Conservation (phyloP, 1,284 basidiomycete species). For the Sphagnurus paluster region DNA sequence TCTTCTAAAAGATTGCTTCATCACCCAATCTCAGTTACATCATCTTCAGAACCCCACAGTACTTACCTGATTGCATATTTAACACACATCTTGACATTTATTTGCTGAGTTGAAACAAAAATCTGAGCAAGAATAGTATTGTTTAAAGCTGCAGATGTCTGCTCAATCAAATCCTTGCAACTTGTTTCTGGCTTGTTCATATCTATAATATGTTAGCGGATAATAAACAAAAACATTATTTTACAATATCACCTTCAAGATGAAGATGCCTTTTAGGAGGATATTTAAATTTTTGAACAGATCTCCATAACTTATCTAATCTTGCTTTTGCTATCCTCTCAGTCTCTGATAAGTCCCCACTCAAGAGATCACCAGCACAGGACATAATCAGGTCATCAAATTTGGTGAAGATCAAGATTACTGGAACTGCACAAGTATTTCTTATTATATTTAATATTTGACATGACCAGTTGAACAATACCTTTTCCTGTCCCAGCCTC, state of each 20-base stretch:
- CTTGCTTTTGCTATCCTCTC: conserved; percentile 5
- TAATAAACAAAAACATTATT: background rate
- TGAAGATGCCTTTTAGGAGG: conserved; percentile 10
- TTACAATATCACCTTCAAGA: conserved; percentile 10
- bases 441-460: background rate
- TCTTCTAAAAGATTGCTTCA: too few relatives aligned
- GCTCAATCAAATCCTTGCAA: conserved; percentile 9
- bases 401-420: conserved; percentile 18
- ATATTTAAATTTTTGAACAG: conserved; percentile 6
- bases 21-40: too few relatives aligned
- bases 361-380: background rate
- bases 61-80: background rate
- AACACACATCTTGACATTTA: background rate
- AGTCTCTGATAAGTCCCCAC: conserved; percentile 2
- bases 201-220: conserved; percentile 1
- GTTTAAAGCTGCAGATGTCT: conserved; percentile 11
- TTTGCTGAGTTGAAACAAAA: background rate
- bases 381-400: conserved; percentile 12
- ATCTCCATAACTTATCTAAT: conserved; percentile 9
- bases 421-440: conserved; percentile 11
- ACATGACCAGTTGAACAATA: conserved; percentile 1
- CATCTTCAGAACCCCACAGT: too few relatives aligned
- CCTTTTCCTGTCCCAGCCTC: conserved; percentile 16
- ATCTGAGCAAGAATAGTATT: background rate
- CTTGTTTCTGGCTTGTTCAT: conserved; percentile 8